A percentile compares a stretch with the other conserved stretches of the same genome.
Conservation (phyloP, 441 rosid genomes). For the Gossypium gossypioides region DNA sequence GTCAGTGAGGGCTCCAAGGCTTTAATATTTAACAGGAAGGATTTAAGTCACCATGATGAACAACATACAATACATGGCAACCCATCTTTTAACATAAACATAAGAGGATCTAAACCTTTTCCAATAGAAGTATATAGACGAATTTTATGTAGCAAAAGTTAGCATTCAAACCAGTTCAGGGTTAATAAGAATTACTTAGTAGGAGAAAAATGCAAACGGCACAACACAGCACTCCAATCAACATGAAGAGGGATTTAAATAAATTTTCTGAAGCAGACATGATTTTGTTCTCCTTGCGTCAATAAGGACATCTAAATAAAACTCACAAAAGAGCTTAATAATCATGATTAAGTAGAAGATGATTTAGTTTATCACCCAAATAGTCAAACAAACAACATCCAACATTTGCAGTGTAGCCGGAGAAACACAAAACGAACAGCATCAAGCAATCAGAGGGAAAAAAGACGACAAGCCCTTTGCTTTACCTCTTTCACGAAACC, state of each 20-base stretch:
- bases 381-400: background rate
- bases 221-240: background rate
- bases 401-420: background rate
- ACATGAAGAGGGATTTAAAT: background rate
- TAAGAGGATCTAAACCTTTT: background rate
- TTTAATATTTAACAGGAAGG: background rate
- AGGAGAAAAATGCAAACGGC: background rate
- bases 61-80: background rate
- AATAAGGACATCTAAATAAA: background rate
- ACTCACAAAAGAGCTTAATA: background rate
- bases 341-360: background rate
- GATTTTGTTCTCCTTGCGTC: background rate
- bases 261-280: background rate
- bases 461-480: background rate
- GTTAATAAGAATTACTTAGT: background rate
- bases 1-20: background rate
- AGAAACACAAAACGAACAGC: background rate
- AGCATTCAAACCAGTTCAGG: background rate
- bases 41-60: background rate
- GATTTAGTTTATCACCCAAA: background rate
- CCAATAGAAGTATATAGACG: background rate
- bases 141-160: background rate
- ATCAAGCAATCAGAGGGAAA: background rate
- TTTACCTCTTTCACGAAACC: slow-evolving; percentile 95
- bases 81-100: background rate